A percentile compares a stretch with the other conserved stretches of the same genome.
These are phyloP conservation scores for Phlyctochytrium arcticum DNA, from an alignment of 192 early-diverging fungal genomes.

Conservation along the genomic window DNA sequence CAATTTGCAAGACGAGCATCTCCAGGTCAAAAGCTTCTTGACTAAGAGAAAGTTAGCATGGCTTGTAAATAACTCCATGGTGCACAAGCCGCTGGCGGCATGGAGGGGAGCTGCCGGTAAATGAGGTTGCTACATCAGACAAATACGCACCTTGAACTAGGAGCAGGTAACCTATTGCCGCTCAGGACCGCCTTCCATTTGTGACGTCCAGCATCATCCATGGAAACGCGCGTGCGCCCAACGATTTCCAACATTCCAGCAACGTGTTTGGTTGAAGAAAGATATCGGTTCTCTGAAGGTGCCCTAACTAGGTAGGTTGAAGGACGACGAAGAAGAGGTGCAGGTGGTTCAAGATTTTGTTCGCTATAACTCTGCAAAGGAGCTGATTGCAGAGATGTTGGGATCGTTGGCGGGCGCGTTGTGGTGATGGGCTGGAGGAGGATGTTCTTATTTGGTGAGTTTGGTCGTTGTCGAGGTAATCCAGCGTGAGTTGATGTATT, in stretches of 20 bases:
- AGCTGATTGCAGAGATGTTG: too few species aligned
- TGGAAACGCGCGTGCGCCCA: background rate
- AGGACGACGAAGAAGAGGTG: slow-evolving; percentile 2
- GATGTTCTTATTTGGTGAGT: background rate
- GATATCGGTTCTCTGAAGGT: slow-evolving; percentile 14
- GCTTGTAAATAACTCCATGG: background rate
- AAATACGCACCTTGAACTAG: slow-evolving; percentile 13
- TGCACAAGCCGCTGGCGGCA: background rate
- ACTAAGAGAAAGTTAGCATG: slow-evolving; percentile 34
- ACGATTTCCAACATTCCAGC: background rate
- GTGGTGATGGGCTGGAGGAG: background rate
- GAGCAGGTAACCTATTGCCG: slow-evolving; percentile 6
- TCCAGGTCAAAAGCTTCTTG: slow-evolving; percentile 72
- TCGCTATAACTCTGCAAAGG: too few species aligned
- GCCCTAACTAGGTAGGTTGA: slow-evolving; percentile 8
- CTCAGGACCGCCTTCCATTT: background rate
- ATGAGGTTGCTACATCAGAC: background rate
- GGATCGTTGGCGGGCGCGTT: background rate
- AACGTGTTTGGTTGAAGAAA: background rate
- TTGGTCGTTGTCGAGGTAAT: background rate
- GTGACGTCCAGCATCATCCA: background rate
- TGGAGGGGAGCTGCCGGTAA: background rate
- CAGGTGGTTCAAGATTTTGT: too few species aligned
- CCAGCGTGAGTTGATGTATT: background rate
- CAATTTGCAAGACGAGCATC: slow-evolving; percentile 58